Percentiles rank a stretch among this genome's conserved stretches.
Conservation (phyloP, 768 basidiomycete species). For the Lepiota brunneoincarnata region DNA sequence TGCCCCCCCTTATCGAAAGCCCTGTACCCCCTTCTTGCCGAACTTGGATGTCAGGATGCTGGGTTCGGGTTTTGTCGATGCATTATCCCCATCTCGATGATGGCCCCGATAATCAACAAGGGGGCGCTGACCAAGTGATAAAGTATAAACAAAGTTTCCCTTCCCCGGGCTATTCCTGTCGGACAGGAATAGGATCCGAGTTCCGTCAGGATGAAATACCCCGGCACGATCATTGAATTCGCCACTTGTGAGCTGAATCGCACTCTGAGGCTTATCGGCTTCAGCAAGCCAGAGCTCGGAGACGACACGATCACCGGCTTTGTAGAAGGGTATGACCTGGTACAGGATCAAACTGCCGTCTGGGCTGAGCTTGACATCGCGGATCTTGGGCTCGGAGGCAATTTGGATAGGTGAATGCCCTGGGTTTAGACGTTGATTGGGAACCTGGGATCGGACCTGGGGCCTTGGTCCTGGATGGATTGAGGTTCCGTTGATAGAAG, state of each 20-base stretch:
- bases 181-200: constrained; percentile 26
- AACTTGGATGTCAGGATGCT: constrained; percentile 9
- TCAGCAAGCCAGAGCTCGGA: constrained; percentile 30
- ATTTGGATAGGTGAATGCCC: constrained; percentile 22
- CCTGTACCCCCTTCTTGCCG: constrained; percentile 19
- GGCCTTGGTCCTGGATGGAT: not conserved
- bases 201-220: constrained; percentile 30
- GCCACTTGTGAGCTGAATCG: constrained; percentile 26
- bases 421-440: constrained; percentile 6
- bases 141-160: constrained; percentile 4
- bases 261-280: constrained; percentile 22
- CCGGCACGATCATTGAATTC: constrained; percentile 25
- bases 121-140: constrained; percentile 8
- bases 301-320: constrained; percentile 16
- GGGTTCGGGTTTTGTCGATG: constrained; percentile 12
- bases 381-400: constrained; percentile 26
- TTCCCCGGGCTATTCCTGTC: constrained; percentile 28
- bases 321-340: constrained; percentile 31
- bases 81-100: constrained; percentile 15
- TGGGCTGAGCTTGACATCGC: constrained; percentile 31
- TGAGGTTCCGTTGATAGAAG: constrained; percentile 11
- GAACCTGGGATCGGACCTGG: constrained; percentile 9
- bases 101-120: constrained; percentile 12
- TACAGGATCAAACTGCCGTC: constrained; percentile 28
- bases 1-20: constrained; percentile 22